These are phyloP conservation scores for Austroboletus novae-zelandiae DNA, from an alignment of 1,284 basidiomycete species.

Conservation along the genomic window DNA sequence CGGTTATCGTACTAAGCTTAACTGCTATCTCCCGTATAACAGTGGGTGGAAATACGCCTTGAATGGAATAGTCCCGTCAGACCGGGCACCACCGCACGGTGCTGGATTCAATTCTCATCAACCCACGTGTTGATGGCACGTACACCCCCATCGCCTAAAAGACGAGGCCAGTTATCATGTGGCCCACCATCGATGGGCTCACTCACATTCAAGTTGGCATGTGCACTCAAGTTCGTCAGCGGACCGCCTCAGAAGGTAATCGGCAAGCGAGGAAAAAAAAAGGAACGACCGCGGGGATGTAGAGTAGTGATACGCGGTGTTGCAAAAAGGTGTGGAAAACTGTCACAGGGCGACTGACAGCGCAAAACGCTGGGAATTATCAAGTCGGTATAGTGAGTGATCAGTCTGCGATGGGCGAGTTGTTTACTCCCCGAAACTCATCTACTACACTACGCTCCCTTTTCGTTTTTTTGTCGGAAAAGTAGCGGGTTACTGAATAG, in stretches of 20 bases:
- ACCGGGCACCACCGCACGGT: background rate
- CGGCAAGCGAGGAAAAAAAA: background rate
- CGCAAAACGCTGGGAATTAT: conserved; percentile 7
- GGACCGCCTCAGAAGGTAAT: background rate
- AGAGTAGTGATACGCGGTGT: background rate
- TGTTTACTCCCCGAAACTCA: conserved; percentile 3
- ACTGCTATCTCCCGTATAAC: background rate
- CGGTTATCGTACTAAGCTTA: background rate
- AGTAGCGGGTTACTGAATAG: background rate
- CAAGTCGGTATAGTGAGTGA: background rate
- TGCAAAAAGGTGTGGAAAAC: conserved; percentile 3
- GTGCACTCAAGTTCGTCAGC: conserved; percentile 2
- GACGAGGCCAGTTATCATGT: conserved; percentile 1
- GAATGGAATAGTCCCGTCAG: conserved; percentile 2
- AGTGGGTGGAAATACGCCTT: background rate
- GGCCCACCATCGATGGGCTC: conserved; percentile 1
- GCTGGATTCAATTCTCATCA: conserved; percentile 1
- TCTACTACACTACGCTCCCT: background rate
- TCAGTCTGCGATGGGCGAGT: background rate
- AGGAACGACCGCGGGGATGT: conserved; percentile 3
- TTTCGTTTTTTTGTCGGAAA: background rate
- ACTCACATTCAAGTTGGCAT: conserved; percentile 4
- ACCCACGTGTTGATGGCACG: conserved; percentile 6
- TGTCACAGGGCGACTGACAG: conserved; percentile 6
- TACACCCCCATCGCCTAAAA: conserved; percentile 2